phyloP scores from a whole-genome alignment of 2,329 filamentous ascomycete species.

The Cladosporium sp. region DNA sequence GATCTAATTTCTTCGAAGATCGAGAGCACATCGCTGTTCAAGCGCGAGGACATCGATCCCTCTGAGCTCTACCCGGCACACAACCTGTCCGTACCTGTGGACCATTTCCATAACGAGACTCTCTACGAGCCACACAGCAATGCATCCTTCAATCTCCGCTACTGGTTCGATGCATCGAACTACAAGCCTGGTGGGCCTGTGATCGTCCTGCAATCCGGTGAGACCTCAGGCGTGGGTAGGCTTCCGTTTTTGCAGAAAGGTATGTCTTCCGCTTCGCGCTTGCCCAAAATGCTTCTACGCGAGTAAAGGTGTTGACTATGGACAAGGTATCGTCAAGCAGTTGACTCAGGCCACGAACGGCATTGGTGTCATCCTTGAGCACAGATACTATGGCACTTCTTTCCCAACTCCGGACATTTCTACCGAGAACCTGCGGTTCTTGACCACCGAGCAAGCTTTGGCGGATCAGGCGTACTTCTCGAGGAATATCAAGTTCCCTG shows the following conservation, averaged over 20 bases:
- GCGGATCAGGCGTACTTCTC: slow-evolving; percentile 82
- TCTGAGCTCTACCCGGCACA: slow-evolving; percentile 43
- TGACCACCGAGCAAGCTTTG: slow-evolving; percentile 77
- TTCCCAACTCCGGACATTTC: slow-evolving; percentile 64
- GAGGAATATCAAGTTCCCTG: slow-evolving; percentile 64
- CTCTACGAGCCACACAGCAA: slow-evolving; percentile 72
- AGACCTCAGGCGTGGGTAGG: slow-evolving; percentile 60
- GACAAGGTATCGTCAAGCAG: slow-evolving; percentile 59
- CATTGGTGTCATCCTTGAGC: slow-evolving; percentile 76
- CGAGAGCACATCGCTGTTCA: slow-evolving; percentile 3
- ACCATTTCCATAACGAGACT: slow-evolving; percentile 79
- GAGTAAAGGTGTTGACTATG: not conserved
- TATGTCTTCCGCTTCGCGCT: not conserved
- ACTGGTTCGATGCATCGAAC: slow-evolving; percentile 76
- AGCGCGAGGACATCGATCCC: slow-evolving; percentile 28
- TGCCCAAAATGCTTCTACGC: not conserved
- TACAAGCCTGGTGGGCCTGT: slow-evolving; percentile 77
- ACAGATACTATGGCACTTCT: slow-evolving; percentile 80
- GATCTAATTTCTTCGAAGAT: not conserved
- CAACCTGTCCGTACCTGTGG: slow-evolving; percentile 58
- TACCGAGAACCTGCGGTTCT: slow-evolving; percentile 69
- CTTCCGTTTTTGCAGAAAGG: slow-evolving; percentile 70
- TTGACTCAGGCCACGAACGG: slow-evolving; percentile 68
- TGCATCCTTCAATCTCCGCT: slow-evolving; percentile 65
- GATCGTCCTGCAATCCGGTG: slow-evolving; percentile 70